Evolutionary conservation across 1,139 yeast species (phyloP), one percentile per base, ranked within the genome.

Genomic region (Saccharomycopsis hybrid): DNA sequence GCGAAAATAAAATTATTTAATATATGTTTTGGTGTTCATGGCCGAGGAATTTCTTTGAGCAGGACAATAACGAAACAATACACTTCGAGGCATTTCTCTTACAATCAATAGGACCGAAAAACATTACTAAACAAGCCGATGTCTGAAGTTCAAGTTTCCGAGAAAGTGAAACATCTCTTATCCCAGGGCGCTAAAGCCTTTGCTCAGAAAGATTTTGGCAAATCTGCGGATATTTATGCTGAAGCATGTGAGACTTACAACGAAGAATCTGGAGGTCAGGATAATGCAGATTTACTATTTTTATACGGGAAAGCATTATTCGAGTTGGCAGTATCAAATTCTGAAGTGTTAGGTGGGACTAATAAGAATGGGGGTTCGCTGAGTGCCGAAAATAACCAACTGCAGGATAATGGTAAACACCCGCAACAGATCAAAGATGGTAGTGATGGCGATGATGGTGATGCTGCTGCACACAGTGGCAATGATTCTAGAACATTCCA

Each of bases 281-380:
- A 80, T 46, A 85, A 85, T 60, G 85, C 94, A 2, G 85, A 87
- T 55, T 70, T 87, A 56, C 69, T 89, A 59, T 78, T 76, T 56
- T 65, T 85, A 37, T 88, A 92, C 57, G 97, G 97, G 1, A 78
- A 82, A 60, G 81, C 96, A 1, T 68, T 92, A 41, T 89, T 84
- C 65, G 85, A 82, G 57, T 77, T 78, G 43, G 97, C 94, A 1
- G 84, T 87, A 9, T 70, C 79, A 41, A 82, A 76, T 48, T 80
- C 89, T 1, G 92, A 85, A 46, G 84, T 92, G 11, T 75, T 92
- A 53, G 96, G 96, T 38, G 85, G 77, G 5, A 9, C 25, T 1
- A 67, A 65, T 8, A 64, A 66, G 35, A 66, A 64, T 11, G 65
- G 60, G 30, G 56, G 56, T n/a, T 52, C 54, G 11, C n/a, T n/a